Evolutionary conservation across 345 rosid genomes (phyloP).

Genomic region (Syzygium aqueum): DNA sequence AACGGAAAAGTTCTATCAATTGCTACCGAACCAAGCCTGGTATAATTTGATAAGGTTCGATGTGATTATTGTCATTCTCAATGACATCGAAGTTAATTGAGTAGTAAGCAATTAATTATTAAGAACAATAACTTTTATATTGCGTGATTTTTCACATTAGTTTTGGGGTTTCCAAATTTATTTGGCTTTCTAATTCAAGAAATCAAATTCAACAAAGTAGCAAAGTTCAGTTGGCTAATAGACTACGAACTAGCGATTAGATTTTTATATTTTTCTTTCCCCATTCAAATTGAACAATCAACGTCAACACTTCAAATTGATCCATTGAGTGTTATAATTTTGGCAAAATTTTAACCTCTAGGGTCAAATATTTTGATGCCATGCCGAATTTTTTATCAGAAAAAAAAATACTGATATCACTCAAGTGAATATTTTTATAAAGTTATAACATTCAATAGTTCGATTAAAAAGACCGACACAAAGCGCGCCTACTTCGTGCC

Average conservation of each 20-base stretch:
- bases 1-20: no score
- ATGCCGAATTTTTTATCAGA: fast-evolving
- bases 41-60: not conserved
- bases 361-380: not conserved
- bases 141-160: not conserved
- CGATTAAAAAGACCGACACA: no score
- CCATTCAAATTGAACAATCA: not conserved
- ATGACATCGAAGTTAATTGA: not conserved
- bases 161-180: not conserved
- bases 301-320: no score
- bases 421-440: no score
- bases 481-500: not conserved
- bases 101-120: not conserved
- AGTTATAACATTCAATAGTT: no score
- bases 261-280: not conserved
- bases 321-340: no score
- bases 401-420: no score
- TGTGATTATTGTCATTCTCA: not conserved
- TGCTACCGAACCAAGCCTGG: no score
- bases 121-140: no score
- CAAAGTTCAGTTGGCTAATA: not conserved
- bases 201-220: not conserved
- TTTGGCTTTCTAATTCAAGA: not conserved
- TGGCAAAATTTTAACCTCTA: not conserved
- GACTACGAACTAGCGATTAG: not conserved